A percentile compares a stretch with the other conserved stretches of the same genome.
phyloP scores from a whole-genome alignment of 805 yeast genomes.

The Teunomyces funiuensis region DNA sequence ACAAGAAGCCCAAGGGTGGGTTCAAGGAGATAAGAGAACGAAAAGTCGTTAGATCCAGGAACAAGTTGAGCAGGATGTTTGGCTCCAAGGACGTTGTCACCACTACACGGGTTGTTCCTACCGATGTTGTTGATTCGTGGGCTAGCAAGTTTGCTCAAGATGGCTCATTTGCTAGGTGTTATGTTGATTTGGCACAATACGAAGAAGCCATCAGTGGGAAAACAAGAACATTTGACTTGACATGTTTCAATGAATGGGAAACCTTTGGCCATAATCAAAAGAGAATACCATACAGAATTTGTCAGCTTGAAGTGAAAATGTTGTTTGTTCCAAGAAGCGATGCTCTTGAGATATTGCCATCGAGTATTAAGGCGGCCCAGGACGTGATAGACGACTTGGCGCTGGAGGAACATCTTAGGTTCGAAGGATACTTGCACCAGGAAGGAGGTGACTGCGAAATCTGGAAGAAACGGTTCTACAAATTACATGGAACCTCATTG shows the following conservation, averaged over 20 bases:
- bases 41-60: constrained; percentile 45
- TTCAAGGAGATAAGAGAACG: constrained; percentile 62
- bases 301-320: constrained; percentile 67
- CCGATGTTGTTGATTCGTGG: constrained; percentile 59
- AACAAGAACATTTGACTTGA: constrained; percentile 51
- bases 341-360: constrained; percentile 62
- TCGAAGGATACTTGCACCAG: constrained; percentile 78
- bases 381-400: constrained; percentile 34
- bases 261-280: constrained; percentile 26
- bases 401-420: constrained; percentile 22
- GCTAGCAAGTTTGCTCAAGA: constrained; percentile 68
- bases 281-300: constrained; percentile 58
- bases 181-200: constrained; percentile 60
- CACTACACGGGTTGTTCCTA: constrained; percentile 52
- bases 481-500: constrained; percentile 66
- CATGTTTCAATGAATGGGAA: constrained; percentile 80
- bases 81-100: constrained; percentile 50
- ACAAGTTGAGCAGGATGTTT: constrained; percentile 46
- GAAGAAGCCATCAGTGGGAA: constrained; percentile 56
- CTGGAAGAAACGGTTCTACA: constrained; percentile 75
- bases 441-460: constrained; percentile 86
- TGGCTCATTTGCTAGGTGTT: constrained; percentile 86
- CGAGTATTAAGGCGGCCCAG: constrained; percentile 54
- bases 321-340: constrained; percentile 66
- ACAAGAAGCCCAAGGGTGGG: constrained; percentile 49